phyloP scores from a whole-genome alignment of 495 filamentous ascomycete genomes.

The Letharia columbiana region DNA sequence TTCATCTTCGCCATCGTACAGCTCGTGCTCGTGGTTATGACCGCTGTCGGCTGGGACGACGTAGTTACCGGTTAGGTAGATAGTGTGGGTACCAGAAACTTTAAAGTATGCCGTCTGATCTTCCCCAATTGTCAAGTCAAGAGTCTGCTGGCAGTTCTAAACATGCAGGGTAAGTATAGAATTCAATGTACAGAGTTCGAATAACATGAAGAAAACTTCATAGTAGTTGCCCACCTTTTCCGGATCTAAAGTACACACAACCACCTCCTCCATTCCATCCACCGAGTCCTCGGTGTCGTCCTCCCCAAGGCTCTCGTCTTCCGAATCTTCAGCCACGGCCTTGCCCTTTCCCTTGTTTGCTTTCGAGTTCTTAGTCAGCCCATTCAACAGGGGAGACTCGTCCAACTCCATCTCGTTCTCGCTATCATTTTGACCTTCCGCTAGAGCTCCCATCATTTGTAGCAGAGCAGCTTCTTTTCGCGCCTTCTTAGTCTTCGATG shows the following conservation, averaged over 20 bases:
- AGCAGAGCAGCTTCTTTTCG: conserved; percentile 53
- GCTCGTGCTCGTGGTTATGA: conserved; percentile 41
- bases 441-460: conserved; percentile 32
- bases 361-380: conserved; percentile 43
- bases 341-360: conserved; percentile 76
- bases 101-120: conserved; percentile 85
- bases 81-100: conserved; percentile 77
- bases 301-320: conserved; percentile 48
- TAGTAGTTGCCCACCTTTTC: conserved; percentile 49
- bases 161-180: conserved; percentile 29
- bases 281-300: conserved; percentile 52
- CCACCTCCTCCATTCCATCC: conserved; percentile 67
- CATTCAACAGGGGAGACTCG: conserved; percentile 51
- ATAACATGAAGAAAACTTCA: neutral
- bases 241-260: conserved; percentile 89
- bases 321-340: conserved; percentile 56
- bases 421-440: conserved; percentile 36
- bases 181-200: neutral
- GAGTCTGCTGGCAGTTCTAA: conserved; percentile 88
- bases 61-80: conserved; percentile 95
- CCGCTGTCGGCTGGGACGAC: conserved; percentile 53
- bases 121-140: conserved; percentile 82
- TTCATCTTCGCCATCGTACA: conserved; percentile 53
- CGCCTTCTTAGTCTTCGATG: conserved; percentile 76
- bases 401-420: conserved; percentile 53